These are phyloP conservation scores for Xylaria castorea DNA, from an alignment of 495 filamentous ascomycete genomes.

Conservation along the genomic window DNA sequence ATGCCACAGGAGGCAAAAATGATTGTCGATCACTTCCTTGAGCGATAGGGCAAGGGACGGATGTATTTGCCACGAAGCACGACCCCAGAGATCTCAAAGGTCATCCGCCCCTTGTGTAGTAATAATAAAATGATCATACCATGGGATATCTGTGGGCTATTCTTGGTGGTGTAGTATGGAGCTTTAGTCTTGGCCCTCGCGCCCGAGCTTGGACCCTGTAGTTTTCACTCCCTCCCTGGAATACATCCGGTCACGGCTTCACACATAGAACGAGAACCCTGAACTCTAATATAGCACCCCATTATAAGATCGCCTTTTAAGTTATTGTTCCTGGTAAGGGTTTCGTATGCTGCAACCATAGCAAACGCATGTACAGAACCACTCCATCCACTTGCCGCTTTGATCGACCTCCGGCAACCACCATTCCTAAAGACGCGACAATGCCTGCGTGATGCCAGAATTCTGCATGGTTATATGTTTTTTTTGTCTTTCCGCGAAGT, in stretches of 20 bases:
- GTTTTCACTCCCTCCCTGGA: slow-evolving; percentile 3
- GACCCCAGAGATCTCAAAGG: slow-evolving; percentile 1
- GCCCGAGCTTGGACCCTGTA: slow-evolving; percentile 15
- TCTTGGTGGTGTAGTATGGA: slow-evolving; percentile 15
- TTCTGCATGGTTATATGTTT: not conserved
- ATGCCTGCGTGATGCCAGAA: not conserved
- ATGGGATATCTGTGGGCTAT: slow-evolving; percentile 10
- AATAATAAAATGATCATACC: slow-evolving; percentile 13
- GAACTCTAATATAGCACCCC: slow-evolving; percentile 6
- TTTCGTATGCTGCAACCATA: slow-evolving; percentile 9
- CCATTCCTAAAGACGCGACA: slow-evolving; percentile 5
- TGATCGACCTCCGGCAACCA: slow-evolving; percentile 18
- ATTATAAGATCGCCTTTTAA: slow-evolving; percentile 10
- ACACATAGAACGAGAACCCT: slow-evolving; percentile 6
- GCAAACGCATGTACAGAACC: slow-evolving; percentile 15
- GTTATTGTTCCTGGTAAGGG: slow-evolving; percentile 9
- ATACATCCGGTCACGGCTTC: not conserved
- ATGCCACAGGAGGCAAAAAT: slow-evolving; percentile 4
- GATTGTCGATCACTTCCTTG: slow-evolving; percentile 15
- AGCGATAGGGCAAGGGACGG: slow-evolving; percentile 10
- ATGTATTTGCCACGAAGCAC: slow-evolving; percentile 2
- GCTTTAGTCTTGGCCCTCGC: not conserved
- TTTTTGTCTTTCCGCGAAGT: not conserved
- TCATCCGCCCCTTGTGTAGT: slow-evolving; percentile 14
- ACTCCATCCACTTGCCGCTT: slow-evolving; percentile 11